Base-by-base conservation (phyloP, 139 green algal genomes). In the Picochlorum costavermella region DNA sequence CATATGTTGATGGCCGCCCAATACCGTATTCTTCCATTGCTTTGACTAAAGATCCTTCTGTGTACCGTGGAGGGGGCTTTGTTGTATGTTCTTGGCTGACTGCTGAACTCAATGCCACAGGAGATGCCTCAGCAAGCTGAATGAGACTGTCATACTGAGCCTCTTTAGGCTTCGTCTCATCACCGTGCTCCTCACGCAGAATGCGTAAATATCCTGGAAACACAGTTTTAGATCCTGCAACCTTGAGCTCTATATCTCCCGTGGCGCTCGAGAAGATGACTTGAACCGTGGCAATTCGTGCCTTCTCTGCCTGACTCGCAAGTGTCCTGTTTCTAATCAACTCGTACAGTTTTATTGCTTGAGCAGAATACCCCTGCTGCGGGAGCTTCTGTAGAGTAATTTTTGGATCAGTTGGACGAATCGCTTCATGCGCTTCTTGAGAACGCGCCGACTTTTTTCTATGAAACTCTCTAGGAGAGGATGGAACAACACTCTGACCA, bases 341-440 rank as follows among this genome's bases (percentile, higher is more conserved):
- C 1, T 53, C 67, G 64, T 98, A 98, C 64, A 98, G 81, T 48
- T 80, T 64, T 1, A 46, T 8, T 3, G 64, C 62, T 50, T 13
- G n/a, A 9, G n/a, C 57, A 29, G 64, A 53, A 33, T 82, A 50
- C 11, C 59, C 40, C 3, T 61, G 50, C 2, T 74, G 62, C 14
- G 20, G 28, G 36, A 84, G 71, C 3, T 30, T 26, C 17, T 63
- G 31, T 0, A 31, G 11, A 33, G 44, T 65, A 6, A 49, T 10
- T 10, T 6, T n/a, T 5, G 72, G 43, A 33, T 87, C 63, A 11
- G 85, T 96, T 50, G 91, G 89, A 0, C 90, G 80, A 46, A 97
- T 93, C 6, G 91, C 89, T 68, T 97, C 91, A 70, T 97, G 91
- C 1, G 91, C 91, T 72, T 97, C 91, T 78, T 97, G 89, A 0